A percentile compares a stretch with the other conserved stretches of the same genome.
phyloP scores from a whole-genome alignment of 129 eudicot species.

The Heracleum sosnowskyi region DNA sequence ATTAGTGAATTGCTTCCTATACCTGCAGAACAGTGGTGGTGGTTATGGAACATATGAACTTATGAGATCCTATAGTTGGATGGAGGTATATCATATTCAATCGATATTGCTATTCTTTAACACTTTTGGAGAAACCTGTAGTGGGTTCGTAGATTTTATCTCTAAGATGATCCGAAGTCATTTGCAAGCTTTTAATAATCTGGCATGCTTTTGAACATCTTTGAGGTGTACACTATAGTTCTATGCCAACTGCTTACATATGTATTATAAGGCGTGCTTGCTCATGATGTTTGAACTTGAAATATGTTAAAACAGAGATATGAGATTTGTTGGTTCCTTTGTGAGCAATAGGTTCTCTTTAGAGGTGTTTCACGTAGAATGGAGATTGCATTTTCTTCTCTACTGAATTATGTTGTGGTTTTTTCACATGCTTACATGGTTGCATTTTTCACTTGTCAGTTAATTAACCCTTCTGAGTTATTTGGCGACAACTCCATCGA shows the following conservation, averaged over 20 bases:
- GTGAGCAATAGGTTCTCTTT: not conserved
- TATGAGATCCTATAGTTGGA: slow-evolving; percentile 88
- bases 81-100: slow-evolving; percentile 75
- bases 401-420: not conserved
- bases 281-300: not conserved
- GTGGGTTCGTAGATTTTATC: too few species aligned
- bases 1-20: slow-evolving; percentile 11
- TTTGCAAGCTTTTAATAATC: too few species aligned
- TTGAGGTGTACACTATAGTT: too few species aligned
- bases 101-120: too few species aligned
- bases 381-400: not conserved
- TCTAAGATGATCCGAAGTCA: too few species aligned
- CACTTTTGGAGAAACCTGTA: too few species aligned
- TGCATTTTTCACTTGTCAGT: slow-evolving; percentile 28
- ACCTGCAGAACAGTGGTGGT: slow-evolving; percentile 64
- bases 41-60: slow-evolving; percentile 97
- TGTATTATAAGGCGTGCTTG: not conserved
- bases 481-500: slow-evolving; percentile 90
- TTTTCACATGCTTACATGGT: not conserved
- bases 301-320: not conserved
- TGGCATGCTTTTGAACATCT: too few species aligned
- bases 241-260: too few species aligned
- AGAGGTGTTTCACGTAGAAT: too few species aligned
- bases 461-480: slow-evolving; percentile 90
- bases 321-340: too few species aligned